Conservation (phyloP, 306 rosid genomes). For the Aeschynomene evenia region DNA sequence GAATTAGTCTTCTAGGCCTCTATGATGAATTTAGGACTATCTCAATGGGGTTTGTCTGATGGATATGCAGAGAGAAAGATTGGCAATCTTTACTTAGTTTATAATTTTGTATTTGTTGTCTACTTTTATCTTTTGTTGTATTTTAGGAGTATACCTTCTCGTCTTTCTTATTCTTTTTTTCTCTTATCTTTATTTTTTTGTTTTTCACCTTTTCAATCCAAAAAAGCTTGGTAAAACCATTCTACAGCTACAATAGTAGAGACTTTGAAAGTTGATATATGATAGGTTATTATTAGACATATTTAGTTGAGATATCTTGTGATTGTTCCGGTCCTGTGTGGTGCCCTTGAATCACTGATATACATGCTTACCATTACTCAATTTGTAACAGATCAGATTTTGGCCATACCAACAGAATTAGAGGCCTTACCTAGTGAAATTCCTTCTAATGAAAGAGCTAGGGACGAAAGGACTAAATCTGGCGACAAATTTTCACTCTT, state of each 20-base stretch:
- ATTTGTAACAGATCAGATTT: constrained; percentile 43
- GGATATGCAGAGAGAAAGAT: constrained; percentile 9
- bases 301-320: constrained; percentile 21
- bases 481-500: constrained; percentile 46
- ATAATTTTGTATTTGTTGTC: constrained; percentile 12
- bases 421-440: constrained; percentile 27
- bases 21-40: not conserved
- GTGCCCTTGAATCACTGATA: constrained; percentile 11
- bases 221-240: not conserved
- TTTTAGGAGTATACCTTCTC: not conserved
- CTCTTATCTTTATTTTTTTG: not conserved
- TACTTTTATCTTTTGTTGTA: not conserved
- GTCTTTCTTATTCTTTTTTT: constrained; percentile 11
- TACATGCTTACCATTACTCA: constrained; percentile 2
- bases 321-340: constrained; percentile 11
- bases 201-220: not conserved
- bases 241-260: not conserved
- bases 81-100: constrained; percentile 12
- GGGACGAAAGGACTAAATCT: constrained; percentile 35
- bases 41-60: constrained; percentile 1
- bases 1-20: not conserved
- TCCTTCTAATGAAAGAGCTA: constrained; percentile 35
- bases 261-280: constrained; percentile 13
- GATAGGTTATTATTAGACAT: not conserved
- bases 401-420: constrained; percentile 27